Conservation (phyloP, 495 filamentous ascomycete species). For the Durotheca rogersii region DNA sequence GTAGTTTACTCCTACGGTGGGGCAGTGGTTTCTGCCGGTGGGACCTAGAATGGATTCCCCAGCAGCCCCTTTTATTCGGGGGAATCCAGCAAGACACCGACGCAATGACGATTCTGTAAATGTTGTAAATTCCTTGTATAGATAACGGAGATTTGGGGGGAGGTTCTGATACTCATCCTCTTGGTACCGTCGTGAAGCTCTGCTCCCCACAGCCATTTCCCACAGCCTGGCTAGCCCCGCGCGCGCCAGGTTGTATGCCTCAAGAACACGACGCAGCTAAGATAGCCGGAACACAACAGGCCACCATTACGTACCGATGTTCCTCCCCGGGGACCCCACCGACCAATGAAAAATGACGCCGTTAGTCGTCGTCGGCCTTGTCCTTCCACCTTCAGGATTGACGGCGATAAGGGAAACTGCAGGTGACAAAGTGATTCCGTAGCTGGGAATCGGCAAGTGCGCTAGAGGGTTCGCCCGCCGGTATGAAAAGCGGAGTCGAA, state of each 20-base stretch:
- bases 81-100: no score
- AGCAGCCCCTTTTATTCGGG: no score
- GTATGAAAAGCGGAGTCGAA: constrained; percentile 27
- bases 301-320: constrained; percentile 19
- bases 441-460: constrained; percentile 25
- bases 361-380: constrained; percentile 15
- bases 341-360: constrained; percentile 22
- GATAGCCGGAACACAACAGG: constrained; percentile 6
- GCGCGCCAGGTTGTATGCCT: background rate
- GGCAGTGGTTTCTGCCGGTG: no score
- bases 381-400: constrained; percentile 12
- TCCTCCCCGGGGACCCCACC: constrained; percentile 3
- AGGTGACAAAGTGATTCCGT: constrained; percentile 14
- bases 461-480: constrained; percentile 4
- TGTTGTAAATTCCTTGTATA: no score
- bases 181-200: no score
- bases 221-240: constrained; percentile 3
- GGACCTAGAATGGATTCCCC: no score
- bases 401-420: constrained; percentile 26
- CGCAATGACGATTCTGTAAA: no score
- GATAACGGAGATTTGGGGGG: no score
- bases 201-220: no score
- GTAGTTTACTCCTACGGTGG: no score
- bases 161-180: no score
- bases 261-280: background rate